Evolutionary conservation across 2,329 filamentous ascomycete species (phyloP).

Genomic region (Monilinia laxa): DNA sequence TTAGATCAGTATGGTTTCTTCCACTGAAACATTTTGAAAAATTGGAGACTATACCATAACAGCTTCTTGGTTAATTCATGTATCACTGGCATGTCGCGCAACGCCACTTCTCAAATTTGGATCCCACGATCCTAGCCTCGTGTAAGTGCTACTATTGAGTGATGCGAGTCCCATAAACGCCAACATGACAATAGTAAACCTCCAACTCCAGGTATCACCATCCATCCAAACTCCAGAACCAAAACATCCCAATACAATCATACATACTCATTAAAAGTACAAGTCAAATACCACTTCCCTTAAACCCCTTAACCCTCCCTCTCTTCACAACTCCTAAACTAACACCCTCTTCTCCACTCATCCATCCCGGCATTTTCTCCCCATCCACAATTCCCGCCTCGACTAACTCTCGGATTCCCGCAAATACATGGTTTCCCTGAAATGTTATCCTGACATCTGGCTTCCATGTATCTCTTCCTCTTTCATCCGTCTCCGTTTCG

Average conservation of each 20-base stretch:
- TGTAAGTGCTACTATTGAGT: background rate
- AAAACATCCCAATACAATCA: background rate
- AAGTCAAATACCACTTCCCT: constrained; percentile 49
- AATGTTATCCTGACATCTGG: constrained; percentile 67
- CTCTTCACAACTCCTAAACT: constrained; percentile 68
- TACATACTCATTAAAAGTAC: background rate
- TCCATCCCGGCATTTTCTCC: constrained; percentile 80
- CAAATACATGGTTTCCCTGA: constrained; percentile 75
- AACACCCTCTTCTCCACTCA: constrained; percentile 83
- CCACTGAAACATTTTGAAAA: background rate
- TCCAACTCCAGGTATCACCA: constrained; percentile 12
- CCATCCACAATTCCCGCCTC: constrained; percentile 75
- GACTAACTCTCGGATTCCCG: constrained; percentile 73
- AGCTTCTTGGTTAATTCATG: no score
- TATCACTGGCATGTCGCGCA: background rate
- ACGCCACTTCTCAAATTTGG: background rate
- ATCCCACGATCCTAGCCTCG: background rate
- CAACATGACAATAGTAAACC: background rate
- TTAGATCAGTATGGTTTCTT: background rate
- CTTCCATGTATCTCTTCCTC: constrained; percentile 45
- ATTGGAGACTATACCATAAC: background rate
- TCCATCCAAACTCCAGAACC: background rate
- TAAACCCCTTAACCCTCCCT: constrained; percentile 62
- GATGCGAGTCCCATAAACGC: background rate
- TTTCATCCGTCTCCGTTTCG: constrained; percentile 25